Evolutionary conservation across 2,329 filamentous ascomycete species (phyloP).

Genomic region (Hypoxylon sp.): DNA sequence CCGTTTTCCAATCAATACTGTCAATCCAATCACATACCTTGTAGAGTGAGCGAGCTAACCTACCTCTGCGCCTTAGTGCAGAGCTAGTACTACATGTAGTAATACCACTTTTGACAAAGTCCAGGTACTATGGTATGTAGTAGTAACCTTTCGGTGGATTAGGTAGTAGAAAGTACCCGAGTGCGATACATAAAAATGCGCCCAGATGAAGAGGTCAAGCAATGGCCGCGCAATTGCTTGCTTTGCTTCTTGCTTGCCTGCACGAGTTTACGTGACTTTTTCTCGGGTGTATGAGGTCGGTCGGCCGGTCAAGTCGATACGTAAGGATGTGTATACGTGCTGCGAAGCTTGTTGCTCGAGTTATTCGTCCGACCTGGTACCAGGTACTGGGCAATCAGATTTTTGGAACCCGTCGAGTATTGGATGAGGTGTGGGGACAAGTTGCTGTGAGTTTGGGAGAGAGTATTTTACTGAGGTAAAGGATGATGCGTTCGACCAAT

Average conservation of each 20-base stretch:
- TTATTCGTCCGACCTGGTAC: constrained; percentile 25
- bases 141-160: constrained; percentile 31
- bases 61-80: constrained; percentile 43
- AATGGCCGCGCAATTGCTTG: constrained; percentile 26
- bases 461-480: constrained; percentile 37
- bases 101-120: constrained; percentile 43
- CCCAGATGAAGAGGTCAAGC: constrained; percentile 11
- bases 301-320: constrained; percentile 7
- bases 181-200: constrained; percentile 1
- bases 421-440: constrained; percentile 33
- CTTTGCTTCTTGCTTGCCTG: constrained; percentile 22
- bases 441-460: constrained; percentile 35
- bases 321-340: constrained; percentile 9
- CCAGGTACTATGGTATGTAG: no score
- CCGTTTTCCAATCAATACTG: constrained; percentile 16
- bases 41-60: constrained; percentile 25
- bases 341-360: constrained; percentile 13
- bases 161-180: constrained; percentile 21
- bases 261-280: constrained; percentile 7
- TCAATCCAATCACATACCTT: constrained; percentile 43
- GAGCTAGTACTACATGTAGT: constrained; percentile 46
- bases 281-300: constrained; percentile 11
- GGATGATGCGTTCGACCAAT: constrained; percentile 35
- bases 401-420: constrained; percentile 29
- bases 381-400: constrained; percentile 36